Base-by-base conservation (phyloP, 345 rosid species). In the Salix exigua region DNA sequence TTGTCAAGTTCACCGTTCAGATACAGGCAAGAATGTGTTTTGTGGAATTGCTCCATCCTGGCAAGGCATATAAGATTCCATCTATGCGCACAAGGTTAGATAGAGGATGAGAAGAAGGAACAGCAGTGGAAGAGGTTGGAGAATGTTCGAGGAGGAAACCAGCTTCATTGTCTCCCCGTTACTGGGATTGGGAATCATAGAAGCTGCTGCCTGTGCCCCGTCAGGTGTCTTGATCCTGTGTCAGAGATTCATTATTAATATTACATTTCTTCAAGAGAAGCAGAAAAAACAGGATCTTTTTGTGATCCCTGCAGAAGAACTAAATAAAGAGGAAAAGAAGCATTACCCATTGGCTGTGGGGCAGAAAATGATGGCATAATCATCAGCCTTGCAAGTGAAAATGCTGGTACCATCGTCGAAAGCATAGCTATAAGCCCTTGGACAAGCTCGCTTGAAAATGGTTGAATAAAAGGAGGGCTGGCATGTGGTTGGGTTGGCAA, bases 371-470 rank as follows among this genome's bases (percentile, higher is more conserved):
- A 92, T 84, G 68, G 82, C 83, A 78, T 92, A 91, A 71, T 91
- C 91, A 46, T 79, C 84, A 68, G 97, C 93, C 83, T 93, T 89
- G 94, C 98, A 95, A 19, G 98, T 89, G 78, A 91, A 96, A 70
- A 90, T 90, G 86, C 97, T 89, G 72, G 91, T 91, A 70, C 88
- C 87, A 75, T 93, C 92, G 48, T 90, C 96, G 53, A 77, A 94
- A 48, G 96, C 96, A 81, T 89, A 91, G 87, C 96, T 95, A 35
- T 93, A 93, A 62, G 98, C 97, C 76, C 86, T 85, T 18, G 99
- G 98, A 77, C 99, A 95, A 66, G 96, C 97, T 76, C 86, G 74
- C 87, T 91, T 91, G 88, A 91, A 93, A 76, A 93, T 79, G 72
- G 94, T 62, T 11, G 98, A 91, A 77, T 90, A 90, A 18, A 86